These are phyloP conservation scores for Diaporthe ampelina DNA, from an alignment of 2,329 filamentous ascomycete species.

Conservation along the genomic window DNA sequence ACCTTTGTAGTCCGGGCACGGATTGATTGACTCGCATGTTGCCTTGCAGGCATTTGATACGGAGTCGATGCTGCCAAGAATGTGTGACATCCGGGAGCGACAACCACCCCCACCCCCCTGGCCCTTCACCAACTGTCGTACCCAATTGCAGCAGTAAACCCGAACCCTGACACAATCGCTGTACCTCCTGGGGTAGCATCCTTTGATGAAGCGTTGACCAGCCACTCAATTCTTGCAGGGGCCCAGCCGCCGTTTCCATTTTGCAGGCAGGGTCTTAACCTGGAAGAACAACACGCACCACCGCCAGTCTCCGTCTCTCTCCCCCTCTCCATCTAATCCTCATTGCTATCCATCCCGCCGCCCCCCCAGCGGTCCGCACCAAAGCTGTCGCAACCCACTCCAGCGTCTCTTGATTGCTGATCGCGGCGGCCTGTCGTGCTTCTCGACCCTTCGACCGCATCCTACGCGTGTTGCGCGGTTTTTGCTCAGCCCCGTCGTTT, in stretches of 20 bases:
- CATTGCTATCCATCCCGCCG: conserved; percentile 30
- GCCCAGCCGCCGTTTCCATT: conserved; percentile 18
- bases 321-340: conserved; percentile 31
- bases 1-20: neutral
- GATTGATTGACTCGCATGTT: neutral
- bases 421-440: conserved; percentile 22
- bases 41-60: neutral
- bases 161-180: neutral
- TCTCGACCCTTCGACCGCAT: neutral
- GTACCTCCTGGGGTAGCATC: neutral
- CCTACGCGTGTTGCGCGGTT: conserved; percentile 34
- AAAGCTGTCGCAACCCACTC: conserved; percentile 38
- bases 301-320: conserved; percentile 8
- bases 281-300: conserved; percentile 33
- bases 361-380: conserved; percentile 35
- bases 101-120: too few relatives aligned
- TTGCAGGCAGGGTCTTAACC: conserved; percentile 25
- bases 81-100: neutral
- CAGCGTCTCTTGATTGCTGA: conserved; percentile 23
- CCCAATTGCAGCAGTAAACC: neutral
- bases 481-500: conserved; percentile 18
- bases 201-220: conserved; percentile 13
- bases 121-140: too few relatives aligned
- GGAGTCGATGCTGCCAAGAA: conserved; percentile 3
- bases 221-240: conserved; percentile 24